Evolutionary conservation across 1,139 yeast species (phyloP).

Genomic region (Yamadazyma sp.): DNA sequence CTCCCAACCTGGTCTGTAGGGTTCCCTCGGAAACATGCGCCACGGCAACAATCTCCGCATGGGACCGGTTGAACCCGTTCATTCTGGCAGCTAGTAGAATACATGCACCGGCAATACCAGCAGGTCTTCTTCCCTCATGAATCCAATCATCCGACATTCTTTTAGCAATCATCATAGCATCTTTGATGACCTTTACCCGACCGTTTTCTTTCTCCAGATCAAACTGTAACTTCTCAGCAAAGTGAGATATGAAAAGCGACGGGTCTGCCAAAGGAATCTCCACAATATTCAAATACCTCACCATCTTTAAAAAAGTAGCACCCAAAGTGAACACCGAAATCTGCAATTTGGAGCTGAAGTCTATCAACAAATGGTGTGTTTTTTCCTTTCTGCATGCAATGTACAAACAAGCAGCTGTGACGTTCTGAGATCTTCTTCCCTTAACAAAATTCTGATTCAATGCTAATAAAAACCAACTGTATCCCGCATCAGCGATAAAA

Average conservation of each 20-base stretch:
- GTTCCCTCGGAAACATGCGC: conserved; percentile 96
- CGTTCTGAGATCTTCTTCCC: conserved; percentile 93
- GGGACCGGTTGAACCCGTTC: conserved; percentile 91
- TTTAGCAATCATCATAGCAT: conserved; percentile 83
- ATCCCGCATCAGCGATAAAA: conserved; percentile 81
- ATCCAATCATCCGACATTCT: conserved; percentile 96
- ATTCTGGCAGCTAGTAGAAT: conserved; percentile 88
- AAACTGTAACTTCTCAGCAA: conserved; percentile 82
- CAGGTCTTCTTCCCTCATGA: conserved; percentile 94
- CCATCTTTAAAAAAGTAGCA: conserved; percentile 90
- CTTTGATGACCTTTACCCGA: conserved; percentile 74
- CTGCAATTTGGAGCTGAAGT: conserved; percentile 85
- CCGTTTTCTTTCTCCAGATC: conserved; percentile 44
- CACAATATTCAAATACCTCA: conserved; percentile 72
- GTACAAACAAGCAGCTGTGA: conserved; percentile 90
- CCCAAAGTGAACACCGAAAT: conserved; percentile 94
- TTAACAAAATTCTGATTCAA: conserved; percentile 86
- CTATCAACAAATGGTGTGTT: conserved; percentile 94
- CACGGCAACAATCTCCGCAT: conserved; percentile 90
- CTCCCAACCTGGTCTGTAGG: conserved; percentile 82
- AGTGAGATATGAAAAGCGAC: conserved; percentile 87
- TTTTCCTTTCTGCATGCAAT: conserved; percentile 89
- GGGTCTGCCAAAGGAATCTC: conserved; percentile 90
- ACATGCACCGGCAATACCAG: conserved; percentile 98
- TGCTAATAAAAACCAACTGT: conserved; percentile 86